Conservation (phyloP, 352 stramenopile species). For the Globisporangium heterothallicum region DNA sequence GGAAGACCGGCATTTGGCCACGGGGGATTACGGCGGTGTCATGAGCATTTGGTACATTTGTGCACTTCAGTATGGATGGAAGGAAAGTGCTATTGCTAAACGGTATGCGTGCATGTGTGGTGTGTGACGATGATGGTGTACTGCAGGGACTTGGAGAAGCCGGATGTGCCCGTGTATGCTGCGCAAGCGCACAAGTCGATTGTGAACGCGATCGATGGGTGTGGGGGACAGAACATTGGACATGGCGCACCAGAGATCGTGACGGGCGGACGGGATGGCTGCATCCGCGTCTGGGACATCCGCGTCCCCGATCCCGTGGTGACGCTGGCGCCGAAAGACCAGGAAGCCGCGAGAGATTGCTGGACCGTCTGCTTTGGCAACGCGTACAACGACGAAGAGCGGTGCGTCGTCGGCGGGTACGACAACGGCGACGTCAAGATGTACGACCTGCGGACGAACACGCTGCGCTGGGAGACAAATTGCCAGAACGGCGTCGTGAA, state of each 20-base stretch:
- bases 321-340: slow-evolving; percentile 86
- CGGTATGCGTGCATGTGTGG: not conserved
- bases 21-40: slow-evolving; percentile 70
- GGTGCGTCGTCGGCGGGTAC: slow-evolving; percentile 91
- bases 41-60: slow-evolving; percentile 59
- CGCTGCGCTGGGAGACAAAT: slow-evolving; percentile 95
- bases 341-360: slow-evolving; percentile 86
- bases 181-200: slow-evolving; percentile 90
- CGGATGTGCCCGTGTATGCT: slow-evolving; percentile 76
- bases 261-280: slow-evolving; percentile 92
- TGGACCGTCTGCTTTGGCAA: slow-evolving; percentile 96
- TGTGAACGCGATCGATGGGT: slow-evolving; percentile 95
- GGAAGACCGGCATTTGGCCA: slow-evolving; percentile 85
- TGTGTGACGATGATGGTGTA: not conserved
- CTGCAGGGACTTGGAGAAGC: slow-evolving; percentile 79
- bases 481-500: slow-evolving; percentile 95
- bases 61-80: not conserved
- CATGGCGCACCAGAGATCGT: slow-evolving; percentile 92
- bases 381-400: slow-evolving; percentile 91
- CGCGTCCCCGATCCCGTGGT: slow-evolving; percentile 89
- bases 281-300: slow-evolving; percentile 95
- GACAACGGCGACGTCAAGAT: slow-evolving; percentile 98
- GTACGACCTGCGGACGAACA: slow-evolving; percentile 93
- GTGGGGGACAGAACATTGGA: slow-evolving; percentile 86
- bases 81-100: no score